Evolutionary conservation across 371 early-diverging fungal genomes (phyloP).

Genomic region (Syncephalastrum sp.): DNA sequence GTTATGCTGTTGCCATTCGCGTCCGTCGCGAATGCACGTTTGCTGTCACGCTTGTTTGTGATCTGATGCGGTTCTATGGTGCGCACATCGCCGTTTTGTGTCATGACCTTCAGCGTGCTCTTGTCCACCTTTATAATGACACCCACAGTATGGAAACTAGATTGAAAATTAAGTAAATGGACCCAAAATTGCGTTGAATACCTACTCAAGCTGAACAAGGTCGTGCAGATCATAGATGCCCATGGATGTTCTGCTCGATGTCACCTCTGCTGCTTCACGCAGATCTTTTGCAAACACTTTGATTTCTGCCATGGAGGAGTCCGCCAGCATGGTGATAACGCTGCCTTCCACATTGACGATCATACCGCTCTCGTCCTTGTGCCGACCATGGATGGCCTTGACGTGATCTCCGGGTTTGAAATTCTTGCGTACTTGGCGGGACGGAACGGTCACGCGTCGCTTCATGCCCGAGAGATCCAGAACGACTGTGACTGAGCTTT

Average conservation of each 20-base stretch:
- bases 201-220: slow-evolving; percentile 81
- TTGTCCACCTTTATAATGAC: slow-evolving; percentile 83
- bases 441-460: slow-evolving; percentile 45
- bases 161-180: background rate
- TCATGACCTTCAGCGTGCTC: slow-evolving; percentile 73
- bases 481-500: slow-evolving; percentile 62
- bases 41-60: slow-evolving; percentile 62
- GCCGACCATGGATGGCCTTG: slow-evolving; percentile 89
- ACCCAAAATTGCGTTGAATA: slow-evolving; percentile 8
- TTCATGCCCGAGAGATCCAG: slow-evolving; percentile 54
- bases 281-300: slow-evolving; percentile 90
- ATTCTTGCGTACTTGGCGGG: slow-evolving; percentile 79
- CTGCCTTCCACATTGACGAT: slow-evolving; percentile 78
- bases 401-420: slow-evolving; percentile 93
- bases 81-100: slow-evolving; percentile 74
- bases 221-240: slow-evolving; percentile 82
- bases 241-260: slow-evolving; percentile 45
- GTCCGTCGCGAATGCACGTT: slow-evolving; percentile 78
- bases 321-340: slow-evolving; percentile 81
- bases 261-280: slow-evolving; percentile 65
- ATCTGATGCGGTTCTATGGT: slow-evolving; percentile 74
- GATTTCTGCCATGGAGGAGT: slow-evolving; percentile 70
- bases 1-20: slow-evolving; percentile 71
- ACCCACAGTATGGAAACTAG: slow-evolving; percentile 71
- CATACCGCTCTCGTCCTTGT: slow-evolving; percentile 86